Percentiles rank a stretch among this genome's conserved stretches.
Evolutionary conservation across 78 protist species (phyloP).

Genomic region (Dictyostelium intermedium): DNA sequence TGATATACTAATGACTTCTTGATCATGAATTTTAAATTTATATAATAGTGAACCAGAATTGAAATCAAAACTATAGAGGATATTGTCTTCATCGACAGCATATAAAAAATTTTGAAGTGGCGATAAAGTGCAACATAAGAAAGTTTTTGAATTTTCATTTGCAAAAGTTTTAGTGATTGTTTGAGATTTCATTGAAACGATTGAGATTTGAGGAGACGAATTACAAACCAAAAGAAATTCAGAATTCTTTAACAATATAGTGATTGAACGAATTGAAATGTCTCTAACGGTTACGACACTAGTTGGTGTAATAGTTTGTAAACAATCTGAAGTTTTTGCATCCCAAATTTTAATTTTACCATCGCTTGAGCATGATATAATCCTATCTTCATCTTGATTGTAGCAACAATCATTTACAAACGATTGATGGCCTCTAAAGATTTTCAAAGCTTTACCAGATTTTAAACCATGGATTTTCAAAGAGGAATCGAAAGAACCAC

Average conservation of each 20-base stretch:
- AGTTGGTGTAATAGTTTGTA: slow-evolving; percentile 49
- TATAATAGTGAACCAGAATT: slow-evolving; percentile 20
- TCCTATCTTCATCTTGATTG: slow-evolving; percentile 34
- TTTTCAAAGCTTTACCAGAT: slow-evolving; percentile 87
- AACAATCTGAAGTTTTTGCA: slow-evolving; percentile 81
- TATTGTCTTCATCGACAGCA: slow-evolving; percentile 75
- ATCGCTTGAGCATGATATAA: slow-evolving; percentile 81
- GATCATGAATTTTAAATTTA: slow-evolving; percentile 16
- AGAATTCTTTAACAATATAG: slow-evolving; percentile 1
- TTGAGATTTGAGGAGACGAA: slow-evolving; percentile 25
- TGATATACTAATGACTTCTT: slow-evolving; percentile 62
- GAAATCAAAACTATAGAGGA: slow-evolving; percentile 69
- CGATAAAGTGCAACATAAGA: slow-evolving; percentile 54
- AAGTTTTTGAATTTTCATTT: slow-evolving; percentile 28
- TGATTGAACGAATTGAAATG: slow-evolving; percentile 34
- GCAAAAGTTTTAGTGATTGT: slow-evolving; percentile 13
- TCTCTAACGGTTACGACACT: not conserved
- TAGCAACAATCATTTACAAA: slow-evolving; percentile 76
- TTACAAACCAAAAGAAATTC: slow-evolving; percentile 84
- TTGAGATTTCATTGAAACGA: slow-evolving; percentile 34
- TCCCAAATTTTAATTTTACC: slow-evolving; percentile 91
- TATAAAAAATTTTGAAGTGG: slow-evolving; percentile 84
- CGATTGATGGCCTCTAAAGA: slow-evolving; percentile 89
- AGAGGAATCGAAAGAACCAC: slow-evolving; percentile 83
- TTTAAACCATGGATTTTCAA: slow-evolving; percentile 89